These are phyloP conservation scores for Lophium mytilinum DNA, from an alignment of 495 filamentous ascomycete species.

Conservation along the genomic window DNA sequence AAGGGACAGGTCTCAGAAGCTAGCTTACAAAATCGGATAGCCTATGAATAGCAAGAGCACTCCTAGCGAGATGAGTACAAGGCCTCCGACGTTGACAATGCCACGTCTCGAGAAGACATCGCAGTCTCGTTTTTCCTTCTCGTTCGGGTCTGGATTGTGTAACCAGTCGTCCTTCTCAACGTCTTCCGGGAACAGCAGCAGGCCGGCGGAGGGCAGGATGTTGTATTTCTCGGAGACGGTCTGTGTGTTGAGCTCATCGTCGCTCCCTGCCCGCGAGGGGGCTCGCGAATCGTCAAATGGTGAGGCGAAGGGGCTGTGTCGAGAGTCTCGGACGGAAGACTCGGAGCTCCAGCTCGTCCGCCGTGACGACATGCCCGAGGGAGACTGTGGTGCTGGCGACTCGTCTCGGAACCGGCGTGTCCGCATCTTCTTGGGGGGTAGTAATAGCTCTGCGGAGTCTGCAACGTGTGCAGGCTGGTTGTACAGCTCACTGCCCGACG, in stretches of 20 bases:
- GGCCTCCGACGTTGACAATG: slow-evolving; percentile 57
- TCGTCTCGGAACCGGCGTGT: slow-evolving; percentile 41
- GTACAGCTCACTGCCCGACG: slow-evolving; percentile 30
- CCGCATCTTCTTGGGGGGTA: slow-evolving; percentile 44
- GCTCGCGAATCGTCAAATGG: slow-evolving; percentile 53
- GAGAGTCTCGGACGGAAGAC: slow-evolving; percentile 42
- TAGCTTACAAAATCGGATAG: slow-evolving; percentile 62
- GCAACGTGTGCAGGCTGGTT: slow-evolving; percentile 29
- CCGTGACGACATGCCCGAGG: slow-evolving; percentile 46
- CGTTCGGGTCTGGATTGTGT: slow-evolving; percentile 63
- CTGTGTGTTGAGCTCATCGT: slow-evolving; percentile 64
- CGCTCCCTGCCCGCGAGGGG: slow-evolving; percentile 54
- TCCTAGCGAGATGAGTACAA: slow-evolving; percentile 53
- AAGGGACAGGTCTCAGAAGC: neutral
- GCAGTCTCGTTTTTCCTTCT: slow-evolving; percentile 55
- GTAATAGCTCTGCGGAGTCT: slow-evolving; percentile 52
- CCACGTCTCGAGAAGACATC: slow-evolving; percentile 62
- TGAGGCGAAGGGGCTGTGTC: slow-evolving; percentile 41
- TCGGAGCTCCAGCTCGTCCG: slow-evolving; percentile 58
- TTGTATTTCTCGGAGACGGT: slow-evolving; percentile 74
- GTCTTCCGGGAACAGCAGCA: slow-evolving; percentile 66
- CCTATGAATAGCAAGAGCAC: slow-evolving; percentile 62
- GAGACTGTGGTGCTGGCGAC: slow-evolving; percentile 34
- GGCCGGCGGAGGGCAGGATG: slow-evolving; percentile 61
- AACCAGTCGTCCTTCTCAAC: slow-evolving; percentile 72